Evolutionary conservation across 441 rosid species (phyloP), one percentile per base, ranked within the genome.

Genomic region (Hura crepitans): DNA sequence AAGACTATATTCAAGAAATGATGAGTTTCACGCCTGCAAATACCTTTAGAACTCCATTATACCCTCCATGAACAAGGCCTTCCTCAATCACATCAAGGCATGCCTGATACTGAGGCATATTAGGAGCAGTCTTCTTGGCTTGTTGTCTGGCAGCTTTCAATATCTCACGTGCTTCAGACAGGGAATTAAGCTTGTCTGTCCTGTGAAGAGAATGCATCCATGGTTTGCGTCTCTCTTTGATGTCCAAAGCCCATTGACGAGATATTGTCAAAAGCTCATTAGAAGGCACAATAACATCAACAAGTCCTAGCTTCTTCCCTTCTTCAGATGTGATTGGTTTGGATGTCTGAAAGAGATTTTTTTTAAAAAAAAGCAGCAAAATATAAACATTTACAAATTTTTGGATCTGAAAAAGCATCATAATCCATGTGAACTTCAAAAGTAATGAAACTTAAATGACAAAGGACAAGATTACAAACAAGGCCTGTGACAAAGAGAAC

Each of bases 1-100:
- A 77, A n/a, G 42, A 10, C 15, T 23, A 18, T 39, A 27, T 51
- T 47, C 0, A 69, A 17, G 27, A 59, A 75, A 68, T 30, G 13
- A 30, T 10, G 47, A 51, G 64, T 56, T 17, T 46, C 25, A 28
- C 47, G 49, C 64, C 30, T 30, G 68, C 33, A 39, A 15, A 46
- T 78, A 91, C 99, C 99, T 88, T 89, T 11, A 94, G 82, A 80
- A 88, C 88, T 37, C 99, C 99, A 67, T 43, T 83, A 71, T 92
- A 89, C 77, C 97, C 97, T 77, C 97, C 99, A 83, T 89, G 94
- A 78, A 87, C 37, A 66, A 92, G 76, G 68, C 99, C 99, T 67
- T 87, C 97, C 83, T 94, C 97, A 25, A 94, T 92, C 65, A 90
- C 94, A 79, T 92, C 96, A 75, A 94, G 85, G 76, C 87, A 85